Evolutionary conservation across 1,284 basidiomycete species (phyloP), one percentile per base, ranked within the genome.

Genomic region (Trametes sp.): DNA sequence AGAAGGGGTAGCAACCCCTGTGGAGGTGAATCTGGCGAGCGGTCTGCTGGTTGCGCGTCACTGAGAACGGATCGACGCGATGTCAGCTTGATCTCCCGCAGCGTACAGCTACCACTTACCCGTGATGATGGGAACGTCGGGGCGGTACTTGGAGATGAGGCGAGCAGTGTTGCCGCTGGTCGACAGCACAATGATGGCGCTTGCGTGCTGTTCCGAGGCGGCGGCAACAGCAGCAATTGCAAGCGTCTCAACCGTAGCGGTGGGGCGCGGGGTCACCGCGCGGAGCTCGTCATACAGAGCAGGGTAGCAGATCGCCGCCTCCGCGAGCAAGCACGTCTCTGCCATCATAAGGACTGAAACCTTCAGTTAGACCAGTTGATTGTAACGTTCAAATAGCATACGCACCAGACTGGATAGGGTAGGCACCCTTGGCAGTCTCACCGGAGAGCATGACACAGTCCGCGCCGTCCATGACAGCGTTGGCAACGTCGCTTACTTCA

Each of bases 371-470:
- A 52, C n/a, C 26, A 24, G 29, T 48, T 51, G 46, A 31, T 19
- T 23, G 23, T 53, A 19, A 33, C 28, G 79, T 88, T 58, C 72
- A 91, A 6, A 16, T 4, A 41, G 23, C 16, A 24, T 1, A 46
- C 51, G 6, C 41, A 53, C 94, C 94, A 61, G 97, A 95, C 78
- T 96, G 88, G 74, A 96, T 87, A 59, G 96, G 96, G 80, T 98
- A 98, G 66, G 86, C 81, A 69, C 96, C 96, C 84, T 98, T 98
- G 67, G 96, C 96, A 57, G 96, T 98, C 82, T 98, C 96, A 68
- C 96, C 96, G 26, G 96, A 98, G 77, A 98, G 83, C 96, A 98
- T 98, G 77, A 98, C 96, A 81, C 96, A 98, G 83, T 98, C 96
- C 31, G 96, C 89, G 65, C 96, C 96, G 76, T 98, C 96, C 57